Evolutionary conservation across 2,329 filamentous ascomycete genomes (phyloP).

Genomic region (Allantophomopsis cytisporea): DNA sequence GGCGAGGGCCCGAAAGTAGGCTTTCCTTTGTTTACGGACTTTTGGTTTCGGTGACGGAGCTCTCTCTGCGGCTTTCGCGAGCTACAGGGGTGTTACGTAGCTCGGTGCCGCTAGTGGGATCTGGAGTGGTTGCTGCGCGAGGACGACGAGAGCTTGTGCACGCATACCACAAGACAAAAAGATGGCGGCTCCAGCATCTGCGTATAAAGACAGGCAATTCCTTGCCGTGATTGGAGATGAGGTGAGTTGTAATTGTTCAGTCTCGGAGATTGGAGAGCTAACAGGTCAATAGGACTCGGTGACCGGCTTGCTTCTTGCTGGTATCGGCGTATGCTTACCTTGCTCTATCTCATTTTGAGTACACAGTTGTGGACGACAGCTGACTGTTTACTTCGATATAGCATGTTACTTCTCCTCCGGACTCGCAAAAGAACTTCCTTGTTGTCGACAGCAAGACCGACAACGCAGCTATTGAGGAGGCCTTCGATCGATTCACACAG

Average conservation of each 20-base stretch:
- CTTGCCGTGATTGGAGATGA: conserved; percentile 97
- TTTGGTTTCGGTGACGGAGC: neutral
- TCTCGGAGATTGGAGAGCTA: too few relatives aligned
- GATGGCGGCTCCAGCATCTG: conserved; percentile 46
- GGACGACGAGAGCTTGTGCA: neutral
- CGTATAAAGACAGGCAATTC: conserved; percentile 80
- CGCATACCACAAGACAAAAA: conserved; percentile 7
- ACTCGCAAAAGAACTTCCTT: conserved; percentile 93
- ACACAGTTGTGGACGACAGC: conserved; percentile 5
- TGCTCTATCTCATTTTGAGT: neutral
- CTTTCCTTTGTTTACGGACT: conserved; percentile 1
- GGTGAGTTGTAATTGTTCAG: conserved; percentile 29
- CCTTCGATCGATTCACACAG: conserved; percentile 80
- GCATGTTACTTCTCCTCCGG: conserved; percentile 84
- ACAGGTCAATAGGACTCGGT: conserved; percentile 63
- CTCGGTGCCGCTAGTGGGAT: too few relatives aligned
- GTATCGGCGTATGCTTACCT: conserved; percentile 63
- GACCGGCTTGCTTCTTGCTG: conserved; percentile 86
- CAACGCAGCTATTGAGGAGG: conserved; percentile 70
- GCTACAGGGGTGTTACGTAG: neutral
- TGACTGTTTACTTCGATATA: conserved; percentile 21
- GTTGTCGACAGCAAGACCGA: conserved; percentile 94
- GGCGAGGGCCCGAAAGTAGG: too few relatives aligned
- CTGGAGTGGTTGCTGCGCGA: too few relatives aligned
- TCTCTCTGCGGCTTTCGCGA: neutral